Evolutionary conservation across 768 basidiomycete species (phyloP), one percentile per base, ranked within the genome.

Genomic region (Clitopilus hobsonii): DNA sequence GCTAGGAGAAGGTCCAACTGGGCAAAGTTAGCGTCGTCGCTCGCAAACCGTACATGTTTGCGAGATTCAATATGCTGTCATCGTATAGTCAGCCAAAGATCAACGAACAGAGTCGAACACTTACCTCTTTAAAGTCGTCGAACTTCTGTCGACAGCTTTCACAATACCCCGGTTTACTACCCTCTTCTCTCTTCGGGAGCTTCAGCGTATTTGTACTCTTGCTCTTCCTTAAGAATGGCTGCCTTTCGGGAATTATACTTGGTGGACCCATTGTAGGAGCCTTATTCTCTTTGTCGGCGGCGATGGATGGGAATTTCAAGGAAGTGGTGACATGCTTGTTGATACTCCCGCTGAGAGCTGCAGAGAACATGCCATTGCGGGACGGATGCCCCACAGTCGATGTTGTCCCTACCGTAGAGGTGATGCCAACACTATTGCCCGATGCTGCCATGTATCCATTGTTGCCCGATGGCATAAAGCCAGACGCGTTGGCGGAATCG

Each of bases 131-230:
- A 63, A 98, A 96, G 69, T 96, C 88, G 0, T 88, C 85, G 64
- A 95, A 99, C 69, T 93, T 93, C 54, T 79, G 65, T 32, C 96
- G 82, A 69, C 97, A 99, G 67, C 94, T 95, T 70, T 99, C 97
- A 69, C 97, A 99, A 70, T 98, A 98, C 4, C 97, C 97, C 4
- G 95, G 89, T 63, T 97, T 98, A 58, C 80, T 84, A 16, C 85
- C 85, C 72, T 96, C 93, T 55, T 94, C 90, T 32, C 91, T 84
- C 64, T 83, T 86, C 6, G 89, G 85, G 54, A 89, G 73, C 63
- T 80, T 78, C 48, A 92, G 70, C 1, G 87, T 89, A 65, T 89
- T 89, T 51, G 89, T 91, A 61, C 90, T 93, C 59, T 83, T 82
- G 65, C 88, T 88, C 71, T 89, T 93, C 63, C 82, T 79, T 50